phyloP scores from a whole-genome alignment of 805 yeast genomes.

The Zygotorulaspora sp. region DNA sequence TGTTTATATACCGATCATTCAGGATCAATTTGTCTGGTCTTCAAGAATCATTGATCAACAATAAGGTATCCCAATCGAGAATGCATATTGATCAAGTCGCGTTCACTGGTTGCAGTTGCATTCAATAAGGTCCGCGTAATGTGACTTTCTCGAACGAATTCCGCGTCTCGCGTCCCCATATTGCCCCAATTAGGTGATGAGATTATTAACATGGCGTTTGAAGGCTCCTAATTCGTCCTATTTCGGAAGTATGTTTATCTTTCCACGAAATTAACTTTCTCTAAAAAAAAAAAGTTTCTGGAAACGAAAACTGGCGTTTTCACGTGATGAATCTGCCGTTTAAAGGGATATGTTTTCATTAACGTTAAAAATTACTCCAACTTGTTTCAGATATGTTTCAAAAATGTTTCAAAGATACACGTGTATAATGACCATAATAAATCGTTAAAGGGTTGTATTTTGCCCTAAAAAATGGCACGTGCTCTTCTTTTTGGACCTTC shows the following conservation, averaged over 20 bases:
- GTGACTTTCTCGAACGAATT: not conserved
- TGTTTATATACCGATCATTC: not conserved
- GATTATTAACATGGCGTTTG: constrained; percentile 1
- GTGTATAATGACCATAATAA: not conserved
- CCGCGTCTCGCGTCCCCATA: not conserved
- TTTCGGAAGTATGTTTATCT: not conserved
- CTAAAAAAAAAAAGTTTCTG: not conserved
- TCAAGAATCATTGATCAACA: constrained; percentile 3
- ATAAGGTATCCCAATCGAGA: constrained; percentile 16
- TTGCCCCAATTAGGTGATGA: not conserved
- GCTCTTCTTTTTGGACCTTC: not conserved
- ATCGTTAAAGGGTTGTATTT: not conserved
- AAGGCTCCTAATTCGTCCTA: not conserved
- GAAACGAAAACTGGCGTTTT: constrained; percentile 2
- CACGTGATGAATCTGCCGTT: too few species aligned
- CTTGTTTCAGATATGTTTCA: not conserved
- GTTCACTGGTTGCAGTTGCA: constrained; percentile 6
- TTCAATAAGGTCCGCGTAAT: constrained; percentile 3
- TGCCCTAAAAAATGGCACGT: not conserved
- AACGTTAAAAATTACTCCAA: not conserved
- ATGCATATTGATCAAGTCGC: constrained; percentile 15
- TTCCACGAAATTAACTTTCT: not conserved
- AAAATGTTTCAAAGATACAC: not conserved
- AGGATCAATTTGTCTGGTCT: not conserved
- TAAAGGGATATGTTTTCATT: too few species aligned